Evolutionary conservation across 1,139 yeast species (phyloP).

Genomic region (Nadsonia commutata): DNA sequence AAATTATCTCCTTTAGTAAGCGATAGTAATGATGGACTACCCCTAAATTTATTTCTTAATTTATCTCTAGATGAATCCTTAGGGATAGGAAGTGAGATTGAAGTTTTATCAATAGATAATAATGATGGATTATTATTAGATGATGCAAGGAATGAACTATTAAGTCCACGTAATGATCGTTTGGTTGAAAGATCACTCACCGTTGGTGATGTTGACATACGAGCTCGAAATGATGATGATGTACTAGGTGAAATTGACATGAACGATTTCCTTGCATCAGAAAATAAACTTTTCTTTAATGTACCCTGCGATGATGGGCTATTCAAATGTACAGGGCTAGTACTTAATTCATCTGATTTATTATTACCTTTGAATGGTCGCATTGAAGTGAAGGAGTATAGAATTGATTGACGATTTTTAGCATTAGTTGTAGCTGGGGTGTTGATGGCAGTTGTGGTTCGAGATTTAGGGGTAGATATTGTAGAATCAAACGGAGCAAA

Average conservation of each 20-base stretch:
- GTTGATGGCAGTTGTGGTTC: not conserved
- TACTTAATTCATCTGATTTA: constrained; percentile 3
- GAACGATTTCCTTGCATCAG: constrained; percentile 6
- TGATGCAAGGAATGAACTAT: not conserved
- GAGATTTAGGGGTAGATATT: constrained; percentile 1
- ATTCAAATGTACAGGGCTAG: not conserved
- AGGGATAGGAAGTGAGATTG: constrained; percentile 46
- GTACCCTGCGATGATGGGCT: not conserved
- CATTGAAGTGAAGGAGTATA: constrained; percentile 1
- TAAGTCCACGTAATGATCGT: constrained; percentile 1
- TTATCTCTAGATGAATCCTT: constrained; percentile 41
- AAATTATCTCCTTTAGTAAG: constrained; percentile 17
- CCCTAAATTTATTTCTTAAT: constrained; percentile 35
- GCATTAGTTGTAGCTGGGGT: too few species aligned
- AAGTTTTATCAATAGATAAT: constrained; percentile 17
- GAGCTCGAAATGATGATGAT: not conserved
- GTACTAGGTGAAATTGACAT: constrained; percentile 3
- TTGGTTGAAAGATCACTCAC: not conserved
- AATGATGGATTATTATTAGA: not conserved
- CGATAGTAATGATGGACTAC: constrained; percentile 37
- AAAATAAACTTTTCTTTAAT: constrained; percentile 5
- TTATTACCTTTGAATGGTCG: not conserved
- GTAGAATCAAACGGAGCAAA: constrained; percentile 9
- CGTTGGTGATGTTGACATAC: constrained; percentile 1
- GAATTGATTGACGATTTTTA: not conserved